Evolutionary conservation across 2,329 filamentous ascomycete genomes (phyloP).

Genomic region (Fusarium sp.): DNA sequence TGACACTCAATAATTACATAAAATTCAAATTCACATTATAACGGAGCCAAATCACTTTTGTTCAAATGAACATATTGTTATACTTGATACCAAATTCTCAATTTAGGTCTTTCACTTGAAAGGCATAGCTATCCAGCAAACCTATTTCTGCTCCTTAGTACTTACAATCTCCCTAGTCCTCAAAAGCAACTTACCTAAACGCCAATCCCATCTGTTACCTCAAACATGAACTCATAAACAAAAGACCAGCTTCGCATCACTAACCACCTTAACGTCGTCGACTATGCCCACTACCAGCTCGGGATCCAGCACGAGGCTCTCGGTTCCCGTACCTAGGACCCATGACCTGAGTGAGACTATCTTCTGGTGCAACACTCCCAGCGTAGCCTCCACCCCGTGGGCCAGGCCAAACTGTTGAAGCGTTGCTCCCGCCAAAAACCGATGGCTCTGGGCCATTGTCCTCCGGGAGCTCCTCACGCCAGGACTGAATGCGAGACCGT

Average conservation of each 20-base stretch:
- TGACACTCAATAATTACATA: too few species aligned
- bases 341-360: constrained; percentile 11
- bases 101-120: background rate
- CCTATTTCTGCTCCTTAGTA: background rate
- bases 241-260: background rate
- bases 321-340: background rate
- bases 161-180: background rate
- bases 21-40: too few species aligned
- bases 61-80: background rate
- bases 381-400: background rate
- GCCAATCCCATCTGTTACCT: background rate
- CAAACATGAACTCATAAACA: background rate
- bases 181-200: background rate
- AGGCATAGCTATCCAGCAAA: background rate
- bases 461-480: constrained; percentile 12
- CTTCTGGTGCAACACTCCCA: constrained; percentile 4
- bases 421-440: constrained; percentile 11
- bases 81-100: background rate
- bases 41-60: too few species aligned
- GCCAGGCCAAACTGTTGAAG: constrained; percentile 23
- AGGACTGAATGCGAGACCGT: constrained; percentile 4
- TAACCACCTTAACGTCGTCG: background rate
- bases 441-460: background rate
- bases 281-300: background rate
- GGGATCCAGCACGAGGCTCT: background rate